Conservation (phyloP, 306 rosid species). For the cucumber (Cucumis sativus) region DNA sequence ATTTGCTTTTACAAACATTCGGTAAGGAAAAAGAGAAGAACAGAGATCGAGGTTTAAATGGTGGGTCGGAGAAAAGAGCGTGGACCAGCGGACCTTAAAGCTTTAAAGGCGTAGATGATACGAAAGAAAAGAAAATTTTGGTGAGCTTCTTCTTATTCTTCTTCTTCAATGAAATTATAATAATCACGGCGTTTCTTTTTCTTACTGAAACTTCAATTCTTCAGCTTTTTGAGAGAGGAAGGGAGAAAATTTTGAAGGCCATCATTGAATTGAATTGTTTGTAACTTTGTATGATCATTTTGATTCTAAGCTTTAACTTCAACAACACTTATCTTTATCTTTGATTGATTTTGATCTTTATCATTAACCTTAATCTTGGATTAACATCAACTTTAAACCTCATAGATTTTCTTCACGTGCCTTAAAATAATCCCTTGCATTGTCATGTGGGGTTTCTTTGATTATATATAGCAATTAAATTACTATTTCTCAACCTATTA, state of each 20-base stretch:
- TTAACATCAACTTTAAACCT: not conserved
- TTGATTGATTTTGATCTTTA: not conserved
- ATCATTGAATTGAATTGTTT: not conserved
- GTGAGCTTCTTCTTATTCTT: not conserved
- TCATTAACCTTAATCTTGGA: not conserved
- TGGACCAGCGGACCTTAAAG: not conserved
- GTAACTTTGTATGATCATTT: not conserved
- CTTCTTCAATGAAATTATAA: no score
- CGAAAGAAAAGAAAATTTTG: not conserved
- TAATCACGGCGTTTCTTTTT: not conserved
- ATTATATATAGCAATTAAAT: no score
- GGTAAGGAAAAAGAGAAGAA: not conserved
- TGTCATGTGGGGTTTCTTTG: no score
- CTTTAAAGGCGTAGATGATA: not conserved
- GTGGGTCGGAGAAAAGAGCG: conserved; percentile 3
- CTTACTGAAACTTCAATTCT: not conserved
- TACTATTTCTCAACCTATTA: no score
- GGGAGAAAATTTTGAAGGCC: not conserved
- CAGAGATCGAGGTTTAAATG: not conserved
- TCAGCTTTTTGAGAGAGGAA: not conserved
- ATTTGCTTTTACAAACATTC: not conserved
- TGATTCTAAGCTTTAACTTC: not conserved
- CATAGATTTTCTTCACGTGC: not conserved
- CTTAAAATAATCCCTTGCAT: not conserved
- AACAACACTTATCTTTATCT: not conserved